Conservation (phyloP, 1,139 yeast genomes). For the Pichia kudriavzevii region DNA sequence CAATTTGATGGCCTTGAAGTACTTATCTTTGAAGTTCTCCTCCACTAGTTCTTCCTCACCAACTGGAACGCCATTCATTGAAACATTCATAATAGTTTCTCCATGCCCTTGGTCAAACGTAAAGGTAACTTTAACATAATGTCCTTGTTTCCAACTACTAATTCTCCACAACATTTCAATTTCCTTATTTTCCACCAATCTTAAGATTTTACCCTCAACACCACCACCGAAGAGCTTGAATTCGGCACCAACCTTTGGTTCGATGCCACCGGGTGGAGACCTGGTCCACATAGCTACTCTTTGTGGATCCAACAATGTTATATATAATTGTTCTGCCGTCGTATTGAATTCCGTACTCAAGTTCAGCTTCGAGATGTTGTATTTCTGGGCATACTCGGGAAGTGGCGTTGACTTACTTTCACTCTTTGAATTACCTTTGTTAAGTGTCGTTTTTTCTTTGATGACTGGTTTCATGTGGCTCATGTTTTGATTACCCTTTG, state of each 20-base stretch:
- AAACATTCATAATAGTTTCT: conserved; percentile 75
- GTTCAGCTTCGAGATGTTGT: conserved; percentile 74
- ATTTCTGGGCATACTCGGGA: conserved; percentile 36
- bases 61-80: conserved; percentile 85
- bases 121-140: conserved; percentile 62
- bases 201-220: conserved; percentile 60
- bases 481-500: conserved; percentile 53
- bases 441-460: conserved; percentile 24
- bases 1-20: conserved; percentile 77
- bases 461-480: conserved; percentile 23
- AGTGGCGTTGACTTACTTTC: conserved; percentile 7
- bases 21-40: conserved; percentile 80
- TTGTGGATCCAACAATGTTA: conserved; percentile 65
- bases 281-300: conserved; percentile 89
- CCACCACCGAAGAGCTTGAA: conserved; percentile 86
- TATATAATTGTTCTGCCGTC: conserved; percentile 75
- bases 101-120: conserved; percentile 66
- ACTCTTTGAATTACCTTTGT: conserved; percentile 15
- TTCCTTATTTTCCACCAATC: conserved; percentile 49
- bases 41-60: conserved; percentile 94
- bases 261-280: conserved; percentile 55
- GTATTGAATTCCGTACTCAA: conserved; percentile 80
- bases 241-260: conserved; percentile 53
- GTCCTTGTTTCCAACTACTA: conserved; percentile 80
- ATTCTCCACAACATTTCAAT: conserved; percentile 82